A percentile compares a stretch with the other conserved stretches of the same genome.
Conservation (phyloP, 192 early-diverging fungal species). For the Geranomyces variabilis region DNA sequence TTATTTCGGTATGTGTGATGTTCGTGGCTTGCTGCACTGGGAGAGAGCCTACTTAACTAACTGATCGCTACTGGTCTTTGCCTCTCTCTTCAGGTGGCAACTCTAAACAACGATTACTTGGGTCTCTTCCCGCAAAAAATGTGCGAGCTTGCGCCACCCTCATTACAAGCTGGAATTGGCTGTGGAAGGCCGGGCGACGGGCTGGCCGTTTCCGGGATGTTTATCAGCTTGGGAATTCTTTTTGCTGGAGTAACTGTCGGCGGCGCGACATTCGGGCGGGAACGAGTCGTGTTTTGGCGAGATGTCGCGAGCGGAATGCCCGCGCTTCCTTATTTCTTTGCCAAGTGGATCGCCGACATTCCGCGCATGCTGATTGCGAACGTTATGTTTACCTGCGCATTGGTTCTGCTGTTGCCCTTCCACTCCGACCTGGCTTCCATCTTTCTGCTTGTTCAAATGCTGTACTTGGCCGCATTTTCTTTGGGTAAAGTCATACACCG, state of each 20-base stretch:
- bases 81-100: slow-evolving; percentile 10
- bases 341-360: slow-evolving; percentile 63
- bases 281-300: slow-evolving; percentile 69
- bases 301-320: slow-evolving; percentile 61
- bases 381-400: slow-evolving; percentile 58
- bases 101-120: slow-evolving; percentile 53
- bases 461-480: slow-evolving; percentile 61
- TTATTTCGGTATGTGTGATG: slow-evolving; percentile 30
- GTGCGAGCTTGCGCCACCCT: slow-evolving; percentile 49
- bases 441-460: slow-evolving; percentile 49
- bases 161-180: slow-evolving; percentile 8
- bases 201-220: slow-evolving; percentile 55
- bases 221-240: slow-evolving; percentile 58
- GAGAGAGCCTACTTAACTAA: too few relatives aligned
- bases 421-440: slow-evolving; percentile 35
- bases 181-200: slow-evolving; percentile 29
- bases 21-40: too few relatives aligned
- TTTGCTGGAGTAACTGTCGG: slow-evolving; percentile 67
- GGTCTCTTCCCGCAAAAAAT: slow-evolving; percentile 51
- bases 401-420: slow-evolving; percentile 63
- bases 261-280: slow-evolving; percentile 59
- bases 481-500: slow-evolving; percentile 41
- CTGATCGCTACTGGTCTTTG: too few relatives aligned
- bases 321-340: slow-evolving; percentile 64
- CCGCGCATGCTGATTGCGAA: slow-evolving; percentile 61